These are phyloP conservation scores for Wickerhamomyces bovis DNA, from an alignment of 805 yeast species.

Conservation along the genomic window DNA sequence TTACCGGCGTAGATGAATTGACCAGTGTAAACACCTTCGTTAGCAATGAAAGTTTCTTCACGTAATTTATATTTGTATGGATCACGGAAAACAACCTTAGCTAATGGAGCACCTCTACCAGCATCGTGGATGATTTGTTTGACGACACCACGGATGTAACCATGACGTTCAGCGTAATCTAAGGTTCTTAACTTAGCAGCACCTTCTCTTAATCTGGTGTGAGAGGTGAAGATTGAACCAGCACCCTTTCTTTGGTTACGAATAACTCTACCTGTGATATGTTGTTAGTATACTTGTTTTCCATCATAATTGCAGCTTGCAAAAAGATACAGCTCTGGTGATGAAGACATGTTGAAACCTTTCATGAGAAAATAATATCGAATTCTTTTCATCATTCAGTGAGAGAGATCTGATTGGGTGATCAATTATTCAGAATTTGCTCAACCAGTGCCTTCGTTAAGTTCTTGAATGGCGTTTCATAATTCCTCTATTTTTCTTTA, in stretches of 20 bases:
- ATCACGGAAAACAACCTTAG: conserved; percentile 98
- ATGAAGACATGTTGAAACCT: neutral
- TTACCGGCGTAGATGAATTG: conserved; percentile 99
- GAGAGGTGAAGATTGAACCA: conserved; percentile 99
- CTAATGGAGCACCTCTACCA: conserved; percentile 99
- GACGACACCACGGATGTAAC: conserved; percentile 99
- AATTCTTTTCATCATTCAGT: too few relatives aligned
- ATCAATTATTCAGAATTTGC: too few relatives aligned
- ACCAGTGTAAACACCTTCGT: conserved; percentile 99
- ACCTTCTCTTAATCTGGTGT: conserved; percentile 99
- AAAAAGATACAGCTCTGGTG: neutral
- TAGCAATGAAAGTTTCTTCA: conserved; percentile 98
- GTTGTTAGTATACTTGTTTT: conserved; percentile 14
- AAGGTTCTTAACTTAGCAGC: conserved; percentile 99
- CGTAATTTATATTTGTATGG: conserved; percentile 98
- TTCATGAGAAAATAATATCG: too few relatives aligned
- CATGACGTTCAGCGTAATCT: conserved; percentile 99
- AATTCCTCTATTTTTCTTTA: too few relatives aligned
- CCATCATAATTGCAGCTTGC: neutral
- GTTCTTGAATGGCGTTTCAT: too few relatives aligned
- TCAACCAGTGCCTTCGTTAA: too few relatives aligned
- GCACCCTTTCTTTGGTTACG: conserved; percentile 99
- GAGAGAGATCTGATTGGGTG: too few relatives aligned
- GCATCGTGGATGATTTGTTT: conserved; percentile 99
- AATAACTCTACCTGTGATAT: conserved; percentile 88